Evolutionary conservation across 202 grass and related monocot species (phyloP).

Genomic region (Zizania palustris): DNA sequence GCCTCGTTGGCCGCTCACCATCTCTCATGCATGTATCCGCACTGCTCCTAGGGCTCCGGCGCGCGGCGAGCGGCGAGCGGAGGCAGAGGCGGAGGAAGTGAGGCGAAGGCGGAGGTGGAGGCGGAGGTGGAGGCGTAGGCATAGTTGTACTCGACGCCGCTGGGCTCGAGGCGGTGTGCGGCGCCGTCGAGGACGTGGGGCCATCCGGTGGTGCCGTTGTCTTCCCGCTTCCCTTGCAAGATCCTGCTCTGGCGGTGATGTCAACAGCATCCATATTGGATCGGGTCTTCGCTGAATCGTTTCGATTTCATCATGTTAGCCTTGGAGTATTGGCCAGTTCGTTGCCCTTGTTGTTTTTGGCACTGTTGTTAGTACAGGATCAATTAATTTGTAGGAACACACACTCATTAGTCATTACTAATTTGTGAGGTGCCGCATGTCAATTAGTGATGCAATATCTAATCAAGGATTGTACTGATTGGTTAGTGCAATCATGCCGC

Average conservation of each 20-base stretch:
- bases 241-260: slow-evolving; percentile 53
- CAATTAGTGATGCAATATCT: background rate
- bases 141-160: slow-evolving; percentile 78
- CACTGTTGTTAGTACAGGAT: background rate
- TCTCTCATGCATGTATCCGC: too few relatives aligned
- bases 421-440: slow-evolving; percentile 6
- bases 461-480: background rate
- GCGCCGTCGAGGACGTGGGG: slow-evolving; percentile 13
- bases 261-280: too few relatives aligned
- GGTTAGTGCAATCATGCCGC: background rate
- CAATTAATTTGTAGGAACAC: background rate
- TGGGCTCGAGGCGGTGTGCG: slow-evolving; percentile 71
- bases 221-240: slow-evolving; percentile 51
- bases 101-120: too few relatives aligned
- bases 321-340: background rate
- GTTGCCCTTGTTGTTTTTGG: too few relatives aligned
- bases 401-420: background rate
- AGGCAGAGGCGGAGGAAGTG: too few relatives aligned
- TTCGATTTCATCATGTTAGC: slow-evolving; percentile 18
- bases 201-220: slow-evolving; percentile 22
- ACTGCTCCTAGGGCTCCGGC: too few relatives aligned
- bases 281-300: slow-evolving; percentile 17
- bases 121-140: too few relatives aligned
- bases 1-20: too few relatives aligned
- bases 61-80: too few relatives aligned